These are phyloP conservation scores for Pyrenophora tritici-repentis DNA, from an alignment of 2,329 filamentous ascomycete genomes.

Conservation along the genomic window DNA sequence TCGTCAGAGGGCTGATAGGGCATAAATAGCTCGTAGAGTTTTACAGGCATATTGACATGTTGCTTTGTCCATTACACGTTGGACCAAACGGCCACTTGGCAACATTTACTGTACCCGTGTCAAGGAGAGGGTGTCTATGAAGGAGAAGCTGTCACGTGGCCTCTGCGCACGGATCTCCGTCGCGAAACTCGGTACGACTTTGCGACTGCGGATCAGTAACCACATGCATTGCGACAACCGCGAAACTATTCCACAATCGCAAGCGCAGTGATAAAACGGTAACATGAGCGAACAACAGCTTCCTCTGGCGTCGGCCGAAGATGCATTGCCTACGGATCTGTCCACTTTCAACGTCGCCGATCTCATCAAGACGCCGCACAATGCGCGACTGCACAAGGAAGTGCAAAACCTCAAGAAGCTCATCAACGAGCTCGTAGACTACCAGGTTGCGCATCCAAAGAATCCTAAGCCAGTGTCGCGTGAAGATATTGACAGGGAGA, in stretches of 20 bases:
- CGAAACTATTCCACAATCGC: too few relatives aligned
- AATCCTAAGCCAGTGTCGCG: conserved; percentile 22
- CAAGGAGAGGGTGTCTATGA: too few relatives aligned
- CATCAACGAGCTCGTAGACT: conserved; percentile 41
- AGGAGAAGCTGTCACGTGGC: too few relatives aligned
- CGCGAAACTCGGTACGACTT: background rate
- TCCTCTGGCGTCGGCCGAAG: background rate
- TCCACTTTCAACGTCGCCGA: conserved; percentile 30
- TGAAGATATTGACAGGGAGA: conserved; percentile 33
- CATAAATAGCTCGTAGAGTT: too few relatives aligned
- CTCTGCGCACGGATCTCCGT: too few relatives aligned
- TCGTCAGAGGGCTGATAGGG: too few relatives aligned
- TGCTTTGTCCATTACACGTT: too few relatives aligned
- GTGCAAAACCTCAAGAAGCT: conserved; percentile 40
- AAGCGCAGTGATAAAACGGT: background rate
- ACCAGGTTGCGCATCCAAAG: conserved; percentile 35
- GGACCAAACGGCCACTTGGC: too few relatives aligned
- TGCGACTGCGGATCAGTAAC: too few relatives aligned
- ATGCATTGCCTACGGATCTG: conserved; percentile 19
- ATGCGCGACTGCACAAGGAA: conserved; percentile 36
- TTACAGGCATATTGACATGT: too few relatives aligned
- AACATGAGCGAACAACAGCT: conserved; percentile 16
- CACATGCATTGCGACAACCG: too few relatives aligned
- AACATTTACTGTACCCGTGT: background rate
- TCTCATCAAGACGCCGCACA: conserved; percentile 39